Conservation (phyloP, 1,139 yeast species). For the Pichia kudriavzevii region DNA sequence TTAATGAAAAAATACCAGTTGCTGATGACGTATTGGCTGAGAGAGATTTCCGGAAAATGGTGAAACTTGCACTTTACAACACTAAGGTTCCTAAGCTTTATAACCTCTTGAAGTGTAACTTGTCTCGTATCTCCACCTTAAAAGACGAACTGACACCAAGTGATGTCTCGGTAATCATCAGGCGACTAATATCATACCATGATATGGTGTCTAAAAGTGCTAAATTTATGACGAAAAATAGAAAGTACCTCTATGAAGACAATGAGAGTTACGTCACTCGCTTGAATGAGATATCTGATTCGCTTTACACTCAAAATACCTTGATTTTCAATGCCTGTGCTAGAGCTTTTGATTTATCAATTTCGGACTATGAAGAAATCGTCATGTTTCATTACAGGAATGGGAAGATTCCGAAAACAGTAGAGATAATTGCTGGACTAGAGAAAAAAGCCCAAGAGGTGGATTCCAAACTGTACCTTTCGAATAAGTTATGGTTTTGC, state of each 20-base stretch:
- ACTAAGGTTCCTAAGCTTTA: slow-evolving; percentile 7
- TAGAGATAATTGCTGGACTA: slow-evolving; percentile 15
- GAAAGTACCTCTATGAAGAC: slow-evolving; percentile 1
- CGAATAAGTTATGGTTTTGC: slow-evolving; percentile 22
- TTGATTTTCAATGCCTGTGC: slow-evolving; percentile 6
- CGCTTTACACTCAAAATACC: too few species aligned
- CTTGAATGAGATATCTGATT: background rate
- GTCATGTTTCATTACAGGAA: slow-evolving; percentile 17
- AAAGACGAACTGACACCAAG: background rate
- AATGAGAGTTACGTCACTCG: background rate
- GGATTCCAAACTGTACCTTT: slow-evolving; percentile 10
- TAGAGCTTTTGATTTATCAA: slow-evolving; percentile 1
- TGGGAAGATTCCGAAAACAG: slow-evolving; percentile 16
- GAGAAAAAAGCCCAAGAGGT: slow-evolving; percentile 13
- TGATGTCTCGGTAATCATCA: slow-evolving; percentile 14
- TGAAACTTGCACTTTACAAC: slow-evolving; percentile 2
- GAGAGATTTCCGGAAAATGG: background rate
- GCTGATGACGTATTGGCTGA: background rate
- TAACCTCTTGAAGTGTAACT: slow-evolving; percentile 5
- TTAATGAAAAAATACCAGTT: background rate
- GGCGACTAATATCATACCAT: slow-evolving; percentile 5
- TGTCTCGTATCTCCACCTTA: background rate
- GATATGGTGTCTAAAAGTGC: slow-evolving; percentile 3
- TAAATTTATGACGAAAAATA: slow-evolving; percentile 8
- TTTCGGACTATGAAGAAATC: slow-evolving; percentile 23